Base-by-base conservation (phyloP, 768 basidiomycete genomes). In the Rhodotorula diobovata region DNA sequence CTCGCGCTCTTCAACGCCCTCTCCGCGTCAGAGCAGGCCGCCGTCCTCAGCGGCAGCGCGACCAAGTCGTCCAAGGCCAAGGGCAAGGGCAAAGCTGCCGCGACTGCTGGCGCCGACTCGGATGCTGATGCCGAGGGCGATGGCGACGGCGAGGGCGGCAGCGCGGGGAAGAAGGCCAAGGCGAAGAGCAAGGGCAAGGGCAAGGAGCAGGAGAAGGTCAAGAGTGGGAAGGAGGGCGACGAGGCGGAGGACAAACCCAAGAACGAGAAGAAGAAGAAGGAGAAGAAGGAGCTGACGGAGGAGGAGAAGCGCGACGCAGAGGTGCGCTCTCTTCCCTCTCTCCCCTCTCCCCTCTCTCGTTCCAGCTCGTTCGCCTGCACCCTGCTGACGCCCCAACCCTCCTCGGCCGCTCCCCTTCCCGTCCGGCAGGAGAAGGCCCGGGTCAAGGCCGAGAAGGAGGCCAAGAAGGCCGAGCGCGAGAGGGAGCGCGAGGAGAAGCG, bases 1-100 rank as follows among this genome's bases (percentile, higher is more conserved):
- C 83, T 82, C 59, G 76, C 79, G 6, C 76, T 86, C 30, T 89
- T 91, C 71, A 83, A 85, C 46, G 81, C 84, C 12, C 81, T 92
- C 32, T 77, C 89, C 6, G 83, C 86, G 68, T 80, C 82, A 32
- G 88, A 90, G 75, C 83, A 82, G 63, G 83, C 84, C 35, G 81
- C 80, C 8, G 83, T 91, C 25, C 59, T 74, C 28, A 32, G 21
- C 18, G 62, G 67, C 57, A 34, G 23, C 21, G 25, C 41, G 41
- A 43, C 41, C 56, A 46, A 46, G 45, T 3, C 41, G 23, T 45
- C 35, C 46, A 28, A 51, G 15, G 32, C 4, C 41, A 67, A 83
- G 83, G n/a, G 84, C 84, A 79, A 82, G 82, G 46, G 16, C 32
- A 71, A 53, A 63, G 37, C 12, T 30, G 39, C 28, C 50, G 60